Base-by-base conservation (phyloP, 2,329 filamentous ascomycete genomes). In the Colletotrichum lentis region DNA sequence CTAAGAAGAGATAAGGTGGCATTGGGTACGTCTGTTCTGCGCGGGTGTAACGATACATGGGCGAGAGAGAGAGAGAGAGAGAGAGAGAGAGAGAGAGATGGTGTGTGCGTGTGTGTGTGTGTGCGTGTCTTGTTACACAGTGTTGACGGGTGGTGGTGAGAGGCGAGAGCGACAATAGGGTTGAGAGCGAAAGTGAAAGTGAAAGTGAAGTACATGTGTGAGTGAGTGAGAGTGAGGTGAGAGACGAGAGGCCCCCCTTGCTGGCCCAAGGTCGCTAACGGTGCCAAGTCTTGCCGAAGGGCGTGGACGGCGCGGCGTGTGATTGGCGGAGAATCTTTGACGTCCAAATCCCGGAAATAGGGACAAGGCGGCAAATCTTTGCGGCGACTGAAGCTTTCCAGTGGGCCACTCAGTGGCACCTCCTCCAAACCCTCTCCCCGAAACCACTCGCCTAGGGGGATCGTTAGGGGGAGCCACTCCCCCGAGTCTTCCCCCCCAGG, bases 241-340 rank as follows among this genome's bases (percentile, higher is more conserved):
- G 27, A 49, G 46, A 18, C n/a, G 22, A 37, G 44, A 22, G 44
- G 52, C 54, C 43, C 61, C 64, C 39, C 60, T 60, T 43, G 59
- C 60, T 53, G 46, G 64, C 37, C 58, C 61, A 55, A 31, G 27
- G 27, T 10, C 27, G 27, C 60, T 65, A 60, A 59, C 65, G 55
- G 56, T 66, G 66, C 62, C 55, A 65, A 66, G 66, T 66, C 50
- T 55, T 39, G 41, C 46, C 52, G 24, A 53, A 64, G 39, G 53
- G 53, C 27, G 47, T 53, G 64, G 46, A 35, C 22, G 11, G 43
- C 18, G 24, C 39, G 14, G 11, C 20, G 14, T 64, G 35, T 50
- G 46, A 70, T 70, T 70, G 69, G 69, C 69, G 69, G 69, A 70
- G 62, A 69, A 70, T 69, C 60, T 64, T 39, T 35, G 44, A 16